A percentile compares a stretch with the other conserved stretches of the same genome.
Evolutionary conservation across 176 grass and related monocot species (phyloP).

Genomic region (Aegilops longissima): DNA sequence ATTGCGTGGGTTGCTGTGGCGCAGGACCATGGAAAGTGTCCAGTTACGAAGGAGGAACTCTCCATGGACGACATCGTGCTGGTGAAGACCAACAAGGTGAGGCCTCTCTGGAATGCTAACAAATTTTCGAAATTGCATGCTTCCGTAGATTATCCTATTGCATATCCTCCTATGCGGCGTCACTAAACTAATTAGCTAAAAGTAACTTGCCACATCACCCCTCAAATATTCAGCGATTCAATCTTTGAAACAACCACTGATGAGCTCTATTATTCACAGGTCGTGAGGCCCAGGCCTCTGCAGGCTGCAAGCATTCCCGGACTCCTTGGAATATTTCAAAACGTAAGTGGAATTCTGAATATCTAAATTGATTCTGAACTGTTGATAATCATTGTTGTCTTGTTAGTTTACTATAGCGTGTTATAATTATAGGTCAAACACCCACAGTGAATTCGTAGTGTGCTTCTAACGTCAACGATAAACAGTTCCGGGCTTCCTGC

Average conservation of each 20-base stretch:
- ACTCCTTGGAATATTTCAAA: conserved; percentile 94
- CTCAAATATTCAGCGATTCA: background rate
- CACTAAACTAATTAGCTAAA: background rate
- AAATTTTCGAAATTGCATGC: background rate
- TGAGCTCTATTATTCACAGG: conserved; percentile 40
- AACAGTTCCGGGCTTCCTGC: background rate
- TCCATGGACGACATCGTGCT: conserved; percentile 76
- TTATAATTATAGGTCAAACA: background rate
- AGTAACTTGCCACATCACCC: background rate
- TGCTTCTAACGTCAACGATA: background rate
- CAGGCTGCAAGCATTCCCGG: conserved; percentile 98
- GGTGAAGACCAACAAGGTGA: conserved; percentile 97
- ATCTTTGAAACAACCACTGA: conserved; percentile 18
- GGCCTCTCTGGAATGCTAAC: background rate
- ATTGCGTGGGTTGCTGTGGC: background rate
- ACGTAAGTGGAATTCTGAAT: conserved; percentile 44
- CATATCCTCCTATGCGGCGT: background rate
- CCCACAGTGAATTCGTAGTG: background rate
- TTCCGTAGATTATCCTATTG: background rate
- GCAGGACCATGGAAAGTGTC: conserved; percentile 93
- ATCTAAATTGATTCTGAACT: background rate
- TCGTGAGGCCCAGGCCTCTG: conserved; percentile 86
- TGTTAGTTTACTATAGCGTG: background rate
- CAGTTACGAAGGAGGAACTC: conserved; percentile 94
- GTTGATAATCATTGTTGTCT: background rate